These are phyloP conservation scores for Nicotiana rustica DNA, from an alignment of 305 asterid genomes.

Conservation along the genomic window DNA sequence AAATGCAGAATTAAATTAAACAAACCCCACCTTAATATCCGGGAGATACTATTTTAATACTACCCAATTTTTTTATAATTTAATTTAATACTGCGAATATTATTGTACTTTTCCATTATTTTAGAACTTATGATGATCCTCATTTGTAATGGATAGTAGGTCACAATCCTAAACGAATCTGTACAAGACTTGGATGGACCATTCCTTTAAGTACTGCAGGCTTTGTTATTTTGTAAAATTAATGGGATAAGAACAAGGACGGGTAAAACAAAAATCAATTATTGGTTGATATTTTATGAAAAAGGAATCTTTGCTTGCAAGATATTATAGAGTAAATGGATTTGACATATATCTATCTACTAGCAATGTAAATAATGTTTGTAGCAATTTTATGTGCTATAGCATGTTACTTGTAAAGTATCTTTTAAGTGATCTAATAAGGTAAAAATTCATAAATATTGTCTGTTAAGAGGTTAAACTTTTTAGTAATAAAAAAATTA, in stretches of 20 bases:
- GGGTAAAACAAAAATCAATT: conserved; percentile 8
- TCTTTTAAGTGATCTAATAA: no score
- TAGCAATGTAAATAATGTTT: background rate
- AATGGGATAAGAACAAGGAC: background rate
- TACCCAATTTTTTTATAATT: background rate
- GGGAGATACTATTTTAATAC: background rate
- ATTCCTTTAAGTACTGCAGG: background rate
- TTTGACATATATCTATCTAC: background rate
- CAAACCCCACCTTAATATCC: background rate
- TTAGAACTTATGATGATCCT: no score
- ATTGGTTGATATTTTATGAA: background rate
- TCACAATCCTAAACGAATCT: background rate
- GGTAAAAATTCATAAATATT: no score
- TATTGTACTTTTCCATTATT: background rate
- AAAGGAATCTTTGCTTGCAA: background rate
- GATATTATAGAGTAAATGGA: background rate
- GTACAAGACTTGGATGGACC: background rate
- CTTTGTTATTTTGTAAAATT: background rate
- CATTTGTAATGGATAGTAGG: background rate
- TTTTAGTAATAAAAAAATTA: no score
- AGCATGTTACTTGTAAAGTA: no score
- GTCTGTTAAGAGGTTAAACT: no score
- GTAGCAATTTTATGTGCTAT: no score
- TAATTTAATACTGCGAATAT: background rate
- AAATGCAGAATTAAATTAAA: no score